A percentile compares a stretch with the other conserved stretches of the same genome.
Evolutionary conservation across 164 flowering plant species (phyloP).

Genomic region (Dillenia turbinata): DNA sequence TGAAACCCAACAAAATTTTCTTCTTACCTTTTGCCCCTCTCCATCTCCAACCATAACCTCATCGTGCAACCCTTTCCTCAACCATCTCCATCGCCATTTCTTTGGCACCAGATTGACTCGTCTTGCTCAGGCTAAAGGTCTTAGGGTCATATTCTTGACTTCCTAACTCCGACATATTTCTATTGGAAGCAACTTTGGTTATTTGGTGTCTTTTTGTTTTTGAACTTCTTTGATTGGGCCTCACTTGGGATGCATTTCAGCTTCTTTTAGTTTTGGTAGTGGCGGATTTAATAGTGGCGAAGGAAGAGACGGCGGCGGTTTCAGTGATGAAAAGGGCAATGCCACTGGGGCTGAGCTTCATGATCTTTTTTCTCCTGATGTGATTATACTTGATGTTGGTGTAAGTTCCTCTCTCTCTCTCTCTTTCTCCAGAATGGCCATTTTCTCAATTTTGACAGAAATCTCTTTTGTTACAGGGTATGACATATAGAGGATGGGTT

Average conservation of each 20-base stretch:
- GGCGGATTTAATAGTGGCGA: slow-evolving; percentile 38
- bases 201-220: slow-evolving; percentile 7
- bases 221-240: slow-evolving; percentile 9
- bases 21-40: slow-evolving; percentile 14
- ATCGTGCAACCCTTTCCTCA: slow-evolving; percentile 4
- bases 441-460: background rate
- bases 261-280: slow-evolving; percentile 36
- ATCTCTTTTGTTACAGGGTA: slow-evolving; percentile 47
- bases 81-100: slow-evolving; percentile 19
- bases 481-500: slow-evolving; percentile 90
- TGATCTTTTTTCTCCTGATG: slow-evolving; percentile 50
- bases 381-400: slow-evolving; percentile 78
- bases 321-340: slow-evolving; percentile 36
- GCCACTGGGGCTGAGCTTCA: slow-evolving; percentile 38
- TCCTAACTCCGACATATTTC: slow-evolving; percentile 14
- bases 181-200: slow-evolving; percentile 4
- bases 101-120: background rate
- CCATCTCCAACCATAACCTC: slow-evolving; percentile 29
- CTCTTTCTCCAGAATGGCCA: background rate
- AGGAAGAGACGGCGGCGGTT: slow-evolving; percentile 43
- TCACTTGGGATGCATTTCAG: slow-evolving; percentile 27
- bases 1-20: slow-evolving; percentile 4
- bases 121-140: slow-evolving; percentile 3
- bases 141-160: slow-evolving; percentile 6
- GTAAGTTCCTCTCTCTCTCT: slow-evolving; percentile 31